phyloP scores from a whole-genome alignment of 2,329 filamentous ascomycete genomes.

The Microdochium nivale region DNA sequence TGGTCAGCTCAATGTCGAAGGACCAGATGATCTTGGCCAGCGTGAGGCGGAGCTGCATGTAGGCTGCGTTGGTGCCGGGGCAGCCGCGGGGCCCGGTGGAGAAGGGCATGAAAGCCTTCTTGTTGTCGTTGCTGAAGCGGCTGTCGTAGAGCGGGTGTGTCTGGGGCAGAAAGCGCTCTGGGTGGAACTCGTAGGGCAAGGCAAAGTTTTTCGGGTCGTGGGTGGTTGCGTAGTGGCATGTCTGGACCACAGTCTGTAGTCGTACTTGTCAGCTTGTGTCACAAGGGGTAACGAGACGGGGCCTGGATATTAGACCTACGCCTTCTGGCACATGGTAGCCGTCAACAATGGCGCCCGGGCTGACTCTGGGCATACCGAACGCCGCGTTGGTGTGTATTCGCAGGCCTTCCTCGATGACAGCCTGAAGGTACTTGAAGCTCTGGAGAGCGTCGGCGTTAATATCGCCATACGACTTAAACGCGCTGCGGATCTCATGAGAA shows the following conservation, averaged over 20 bases:
- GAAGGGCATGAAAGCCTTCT: conserved; percentile 27
- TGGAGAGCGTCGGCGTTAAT: conserved; percentile 7
- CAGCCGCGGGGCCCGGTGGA: conserved; percentile 28
- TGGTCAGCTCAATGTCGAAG: not conserved
- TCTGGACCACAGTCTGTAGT: not conserved
- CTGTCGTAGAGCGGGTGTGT: conserved; percentile 4
- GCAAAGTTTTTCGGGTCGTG: conserved; percentile 21
- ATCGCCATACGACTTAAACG: conserved; percentile 11
- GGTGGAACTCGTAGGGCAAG: conserved; percentile 25
- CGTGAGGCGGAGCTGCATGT: not conserved
- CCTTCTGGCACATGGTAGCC: conserved; percentile 7
- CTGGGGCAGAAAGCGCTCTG: conserved; percentile 27
- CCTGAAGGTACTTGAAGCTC: conserved; percentile 10
- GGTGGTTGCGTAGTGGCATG: conserved; percentile 2
- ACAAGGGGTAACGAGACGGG: not conserved
- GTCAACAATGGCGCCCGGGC: conserved; percentile 14
- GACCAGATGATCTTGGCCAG: not conserved
- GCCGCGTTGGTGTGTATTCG: conserved; percentile 7
- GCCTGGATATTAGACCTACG: not conserved
- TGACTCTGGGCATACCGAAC: conserved; percentile 10
- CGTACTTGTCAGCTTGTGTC: not conserved
- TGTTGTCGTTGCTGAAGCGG: conserved; percentile 21
- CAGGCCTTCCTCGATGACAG: conserved; percentile 10
- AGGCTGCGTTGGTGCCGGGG: conserved; percentile 25
- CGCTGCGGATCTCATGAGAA: conserved; percentile 9